A percentile compares a stretch with the other conserved stretches of the same genome.
Evolutionary conservation across 495 filamentous ascomycete genomes (phyloP).

Genomic region (Sporormia fimetaria): DNA sequence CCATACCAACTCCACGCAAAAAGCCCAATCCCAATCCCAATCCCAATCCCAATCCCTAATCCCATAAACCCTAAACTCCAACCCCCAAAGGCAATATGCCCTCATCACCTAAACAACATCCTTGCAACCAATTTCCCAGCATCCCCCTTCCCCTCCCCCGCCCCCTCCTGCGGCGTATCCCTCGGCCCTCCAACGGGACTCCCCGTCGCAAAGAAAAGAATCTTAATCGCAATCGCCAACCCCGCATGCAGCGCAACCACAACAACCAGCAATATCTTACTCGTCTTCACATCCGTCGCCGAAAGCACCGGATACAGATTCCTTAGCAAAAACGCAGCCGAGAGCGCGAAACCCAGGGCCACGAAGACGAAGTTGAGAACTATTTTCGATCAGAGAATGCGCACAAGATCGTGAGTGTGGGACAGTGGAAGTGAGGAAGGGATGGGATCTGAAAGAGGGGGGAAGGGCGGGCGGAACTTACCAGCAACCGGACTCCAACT

Average conservation of each 20-base stretch:
- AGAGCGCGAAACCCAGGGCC: slow-evolving; percentile 74
- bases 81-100: too few species aligned
- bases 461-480: slow-evolving; percentile 17
- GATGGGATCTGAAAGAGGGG: too few species aligned
- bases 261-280: slow-evolving; percentile 72
- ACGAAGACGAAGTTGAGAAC: slow-evolving; percentile 91
- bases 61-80: too few species aligned
- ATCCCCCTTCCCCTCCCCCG: slow-evolving; percentile 1
- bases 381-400: slow-evolving; percentile 5
- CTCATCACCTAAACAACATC: slow-evolving; percentile 22
- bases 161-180: slow-evolving; percentile 11
- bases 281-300: slow-evolving; percentile 83
- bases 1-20: too few species aligned
- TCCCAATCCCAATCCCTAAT: too few species aligned
- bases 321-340: slow-evolving; percentile 73
- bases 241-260: slow-evolving; percentile 80
- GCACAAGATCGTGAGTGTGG: too few species aligned
- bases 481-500: slow-evolving; percentile 70
- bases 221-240: slow-evolving; percentile 83
- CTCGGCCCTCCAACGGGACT: slow-evolving; percentile 4
- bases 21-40: too few species aligned
- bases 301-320: slow-evolving; percentile 91
- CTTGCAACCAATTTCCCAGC: slow-evolving; percentile 12
- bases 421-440: not conserved
- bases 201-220: slow-evolving; percentile 72